Conservation (phyloP, 2,329 filamentous ascomycete species). For the Phialophora verrucosa region DNA sequence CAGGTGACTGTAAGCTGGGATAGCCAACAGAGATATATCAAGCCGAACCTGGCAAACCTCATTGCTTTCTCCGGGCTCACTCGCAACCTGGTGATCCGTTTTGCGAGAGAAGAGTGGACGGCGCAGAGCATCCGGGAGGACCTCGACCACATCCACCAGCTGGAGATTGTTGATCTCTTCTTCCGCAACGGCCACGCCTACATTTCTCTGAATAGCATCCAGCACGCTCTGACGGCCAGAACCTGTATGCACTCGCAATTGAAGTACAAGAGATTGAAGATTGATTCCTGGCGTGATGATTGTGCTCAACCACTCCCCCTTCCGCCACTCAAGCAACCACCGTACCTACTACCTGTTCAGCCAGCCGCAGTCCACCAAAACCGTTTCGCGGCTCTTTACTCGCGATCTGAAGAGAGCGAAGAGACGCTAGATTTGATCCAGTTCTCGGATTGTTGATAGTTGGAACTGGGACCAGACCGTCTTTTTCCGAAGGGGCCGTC, state of each 20-base stretch:
- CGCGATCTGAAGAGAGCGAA: slow-evolving; percentile 46
- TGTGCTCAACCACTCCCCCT: slow-evolving; percentile 65
- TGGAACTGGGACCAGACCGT: background rate
- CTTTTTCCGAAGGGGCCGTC: background rate
- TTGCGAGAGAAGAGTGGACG: slow-evolving; percentile 63
- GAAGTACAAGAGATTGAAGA: slow-evolving; percentile 71
- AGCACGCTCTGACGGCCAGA: slow-evolving; percentile 74
- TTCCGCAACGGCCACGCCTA: slow-evolving; percentile 66
- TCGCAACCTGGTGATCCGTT: slow-evolving; percentile 73
- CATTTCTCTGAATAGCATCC: slow-evolving; percentile 77
- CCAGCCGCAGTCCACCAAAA: slow-evolving; percentile 51
- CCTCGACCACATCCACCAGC: slow-evolving; percentile 80
- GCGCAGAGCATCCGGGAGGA: slow-evolving; percentile 71
- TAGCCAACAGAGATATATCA: slow-evolving; percentile 71
- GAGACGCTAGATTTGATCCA: background rate
- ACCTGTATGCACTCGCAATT: slow-evolving; percentile 75
- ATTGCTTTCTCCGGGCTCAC: slow-evolving; percentile 68
- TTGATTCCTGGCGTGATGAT: slow-evolving; percentile 75
- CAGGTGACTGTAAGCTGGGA: slow-evolving; percentile 74
- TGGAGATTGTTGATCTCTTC: slow-evolving; percentile 70
- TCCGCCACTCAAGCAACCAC: slow-evolving; percentile 42
- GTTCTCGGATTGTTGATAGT: background rate
- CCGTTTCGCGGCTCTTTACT: slow-evolving; percentile 65
- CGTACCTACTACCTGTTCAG: slow-evolving; percentile 35
- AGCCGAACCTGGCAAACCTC: slow-evolving; percentile 61